These are phyloP conservation scores for Stevia rebaudiana DNA, from an alignment of 140 eudicot genomes.

Conservation along the genomic window DNA sequence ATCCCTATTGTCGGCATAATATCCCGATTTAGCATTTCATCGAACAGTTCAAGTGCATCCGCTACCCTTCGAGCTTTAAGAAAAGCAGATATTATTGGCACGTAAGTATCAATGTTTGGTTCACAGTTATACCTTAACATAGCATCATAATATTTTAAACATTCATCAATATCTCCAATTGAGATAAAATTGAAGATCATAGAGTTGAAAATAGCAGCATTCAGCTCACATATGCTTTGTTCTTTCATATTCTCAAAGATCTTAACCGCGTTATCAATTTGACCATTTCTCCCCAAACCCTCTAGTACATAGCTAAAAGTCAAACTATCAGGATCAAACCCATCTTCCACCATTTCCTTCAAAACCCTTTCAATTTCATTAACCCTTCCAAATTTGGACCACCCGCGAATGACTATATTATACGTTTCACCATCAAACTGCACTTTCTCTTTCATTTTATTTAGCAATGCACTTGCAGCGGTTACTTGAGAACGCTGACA, in stretches of 20 bases:
- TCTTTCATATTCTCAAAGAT: conserved; percentile 48
- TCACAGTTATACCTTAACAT: conserved; percentile 46
- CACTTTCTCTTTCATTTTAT: conserved; percentile 48
- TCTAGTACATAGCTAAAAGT: conserved; percentile 64
- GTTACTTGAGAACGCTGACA: conserved; percentile 49
- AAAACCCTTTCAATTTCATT: conserved; percentile 53
- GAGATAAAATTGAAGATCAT: conserved; percentile 57
- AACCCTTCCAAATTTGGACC: conserved; percentile 63
- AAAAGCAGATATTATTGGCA: conserved; percentile 40
- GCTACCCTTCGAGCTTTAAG: conserved; percentile 66
- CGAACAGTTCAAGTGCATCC: conserved; percentile 79
- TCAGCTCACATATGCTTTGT: conserved; percentile 23
- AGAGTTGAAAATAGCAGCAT: conserved; percentile 55
- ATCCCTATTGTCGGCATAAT: conserved; percentile 58
- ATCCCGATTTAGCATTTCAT: conserved; percentile 55
- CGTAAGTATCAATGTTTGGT: conserved; percentile 55
- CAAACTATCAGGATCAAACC: conserved; percentile 57
- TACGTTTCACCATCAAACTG: conserved; percentile 34
- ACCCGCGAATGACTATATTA: conserved; percentile 53
- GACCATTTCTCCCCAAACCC: conserved; percentile 78
- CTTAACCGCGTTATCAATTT: conserved; percentile 55
- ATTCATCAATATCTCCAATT: conserved; percentile 49
- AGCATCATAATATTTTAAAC: conserved; percentile 49
- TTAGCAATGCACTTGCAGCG: conserved; percentile 40
- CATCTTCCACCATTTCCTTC: conserved; percentile 68